Conservation (phyloP, 2,329 filamentous ascomycete genomes). For the Xylariaceae sp. region DNA sequence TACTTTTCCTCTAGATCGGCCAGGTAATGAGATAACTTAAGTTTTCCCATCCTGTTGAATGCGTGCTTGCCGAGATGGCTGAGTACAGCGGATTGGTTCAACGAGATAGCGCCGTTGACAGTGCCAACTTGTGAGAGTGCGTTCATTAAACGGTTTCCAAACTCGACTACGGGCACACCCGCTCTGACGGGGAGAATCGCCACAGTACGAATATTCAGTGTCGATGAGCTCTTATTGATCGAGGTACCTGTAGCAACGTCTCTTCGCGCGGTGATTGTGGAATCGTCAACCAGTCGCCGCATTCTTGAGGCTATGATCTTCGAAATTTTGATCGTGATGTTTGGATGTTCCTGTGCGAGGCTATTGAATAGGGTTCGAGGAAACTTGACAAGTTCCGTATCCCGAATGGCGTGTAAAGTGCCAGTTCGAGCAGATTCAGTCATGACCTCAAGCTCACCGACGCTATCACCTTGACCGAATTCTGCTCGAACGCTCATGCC, state of each 20-base stretch:
- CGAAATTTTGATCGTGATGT: conserved; percentile 98
- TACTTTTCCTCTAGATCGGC: conserved; percentile 98
- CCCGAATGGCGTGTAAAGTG: conserved; percentile 91
- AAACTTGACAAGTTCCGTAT: conserved; percentile 94
- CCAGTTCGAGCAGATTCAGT: conserved; percentile 90
- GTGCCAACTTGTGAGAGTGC: conserved; percentile 87
- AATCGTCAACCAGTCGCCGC: conserved; percentile 82
- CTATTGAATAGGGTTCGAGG: conserved; percentile 97
- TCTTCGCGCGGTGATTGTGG: conserved; percentile 62
- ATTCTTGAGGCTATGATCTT: conserved; percentile 97
- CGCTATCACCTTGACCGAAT: conserved; percentile 95
- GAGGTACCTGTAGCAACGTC: conserved; percentile 59
- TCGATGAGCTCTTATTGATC: conserved; percentile 73
- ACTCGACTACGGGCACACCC: conserved; percentile 92
- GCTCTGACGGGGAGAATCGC: conserved; percentile 86
- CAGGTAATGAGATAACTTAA: conserved; percentile 92
- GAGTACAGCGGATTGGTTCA: conserved; percentile 90
- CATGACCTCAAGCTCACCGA: conserved; percentile 94
- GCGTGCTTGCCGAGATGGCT: conserved; percentile 95
- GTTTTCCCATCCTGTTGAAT: conserved; percentile 94
- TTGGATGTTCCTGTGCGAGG: conserved; percentile 91
- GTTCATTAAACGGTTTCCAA: conserved; percentile 82
- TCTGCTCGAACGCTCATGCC: conserved; percentile 85
- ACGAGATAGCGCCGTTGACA: conserved; percentile 82
- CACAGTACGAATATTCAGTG: conserved; percentile 87